Conservation (phyloP, 768 basidiomycete genomes). For the Psilocybe azurescens region DNA sequence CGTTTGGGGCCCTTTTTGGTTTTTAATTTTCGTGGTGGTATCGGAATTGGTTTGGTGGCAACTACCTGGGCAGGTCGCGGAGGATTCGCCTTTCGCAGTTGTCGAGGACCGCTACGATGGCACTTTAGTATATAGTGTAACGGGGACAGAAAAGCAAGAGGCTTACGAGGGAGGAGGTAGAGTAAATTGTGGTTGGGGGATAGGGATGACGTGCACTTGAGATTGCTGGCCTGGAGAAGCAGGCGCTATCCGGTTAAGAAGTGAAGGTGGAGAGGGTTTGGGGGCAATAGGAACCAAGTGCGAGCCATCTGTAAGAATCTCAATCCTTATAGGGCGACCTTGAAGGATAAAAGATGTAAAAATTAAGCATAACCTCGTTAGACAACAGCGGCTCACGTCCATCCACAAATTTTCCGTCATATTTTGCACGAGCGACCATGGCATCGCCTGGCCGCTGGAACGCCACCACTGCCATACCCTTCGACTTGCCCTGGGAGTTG, state of each 20-base stretch:
- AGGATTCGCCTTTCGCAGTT: background rate
- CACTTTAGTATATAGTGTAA: background rate
- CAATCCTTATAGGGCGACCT: constrained; percentile 73
- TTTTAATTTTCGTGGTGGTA: constrained; percentile 47
- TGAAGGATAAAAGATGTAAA: background rate
- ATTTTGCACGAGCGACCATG: constrained; percentile 64
- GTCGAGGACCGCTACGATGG: background rate
- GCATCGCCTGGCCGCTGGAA: constrained; percentile 74
- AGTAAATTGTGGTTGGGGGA: constrained; percentile 2
- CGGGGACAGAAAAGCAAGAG: background rate
- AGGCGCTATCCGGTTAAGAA: constrained; percentile 36
- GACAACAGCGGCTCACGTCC: constrained; percentile 43
- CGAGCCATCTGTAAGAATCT: constrained; percentile 59
- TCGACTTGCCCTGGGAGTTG: constrained; percentile 76
- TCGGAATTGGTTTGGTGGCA: constrained; percentile 24
- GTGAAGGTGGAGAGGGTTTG: constrained; percentile 24
- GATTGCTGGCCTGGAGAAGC: constrained; percentile 8
- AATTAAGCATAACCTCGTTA: background rate
- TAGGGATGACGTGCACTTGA: background rate
- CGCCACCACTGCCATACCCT: constrained; percentile 79
- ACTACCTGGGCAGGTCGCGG: constrained; percentile 9
- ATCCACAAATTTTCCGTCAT: constrained; percentile 80
- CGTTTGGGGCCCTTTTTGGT: constrained; percentile 79
- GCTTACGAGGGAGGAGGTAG: constrained; percentile 8
- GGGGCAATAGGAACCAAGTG: constrained; percentile 25